Evolutionary conservation across 1,284 basidiomycete genomes (phyloP), one percentile per base, ranked within the genome.

Genomic region (Ganoderma multipileum): DNA sequence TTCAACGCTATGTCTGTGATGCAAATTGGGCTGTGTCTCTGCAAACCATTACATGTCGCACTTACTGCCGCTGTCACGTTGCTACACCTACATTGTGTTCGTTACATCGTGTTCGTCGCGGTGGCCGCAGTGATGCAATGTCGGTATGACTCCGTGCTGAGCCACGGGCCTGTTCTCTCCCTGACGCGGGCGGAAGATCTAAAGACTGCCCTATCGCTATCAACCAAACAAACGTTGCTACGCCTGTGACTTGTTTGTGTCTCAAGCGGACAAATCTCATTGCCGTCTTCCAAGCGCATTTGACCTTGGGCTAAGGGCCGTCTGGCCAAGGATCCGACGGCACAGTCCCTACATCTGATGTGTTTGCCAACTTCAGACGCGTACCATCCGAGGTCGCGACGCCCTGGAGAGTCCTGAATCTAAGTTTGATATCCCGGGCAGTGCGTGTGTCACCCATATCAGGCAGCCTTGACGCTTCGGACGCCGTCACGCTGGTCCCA

Each of bases 381-480:
- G 16, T 28, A 4, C 14, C 52, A 16, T 54, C 26, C n/a, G 52
- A 54, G n/a, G 26, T 54, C 26, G 28, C 52, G 28, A 30, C 52
- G 26, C 26, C 26, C 44, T 16, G 23, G 52, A 54, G 26, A 23
- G n/a, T 47, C 44, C n/a, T n/a, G 14, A 54, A 30, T n/a, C 30
- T 26, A 16, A 54, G 52, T 54, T 28, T 30, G 52, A 26, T 14
- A n/a, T n/a, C 52, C 20, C 23, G 12, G 52, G 52, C 52, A 12
- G 28, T 54, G 52, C 52, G 52, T 30, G 26, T 54, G 26, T 54
- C 12, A 26, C 7, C 52, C 28, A 54, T 54, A 54, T 28, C 52
- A 16, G 52, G 52, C 52, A 54, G 52, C 26, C 6, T 54, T 54
- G 52, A 54, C 52, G 52, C 52, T 26, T 54, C 52, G 52, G 18